Percentiles rank a stretch among this genome's conserved stretches.
Conservation (phyloP, 2,329 filamentous ascomycete species). For the Cytospora chrysosperma region DNA sequence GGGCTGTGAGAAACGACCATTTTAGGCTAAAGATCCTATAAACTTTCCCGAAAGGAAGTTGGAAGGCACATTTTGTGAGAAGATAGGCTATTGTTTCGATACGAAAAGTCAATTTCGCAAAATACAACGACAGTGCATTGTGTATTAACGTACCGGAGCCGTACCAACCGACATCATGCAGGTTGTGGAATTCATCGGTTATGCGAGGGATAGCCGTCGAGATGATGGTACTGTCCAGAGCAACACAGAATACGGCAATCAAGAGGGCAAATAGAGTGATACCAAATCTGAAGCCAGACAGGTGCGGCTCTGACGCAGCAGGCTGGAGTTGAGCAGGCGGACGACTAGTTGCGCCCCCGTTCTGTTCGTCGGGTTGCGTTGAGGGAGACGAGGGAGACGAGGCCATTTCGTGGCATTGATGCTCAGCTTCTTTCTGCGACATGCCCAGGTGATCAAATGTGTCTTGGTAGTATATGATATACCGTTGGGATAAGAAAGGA, state of each 20-base stretch:
- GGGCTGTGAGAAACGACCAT: slow-evolving; percentile 25
- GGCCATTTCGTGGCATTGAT: background rate
- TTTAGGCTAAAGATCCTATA: slow-evolving; percentile 19
- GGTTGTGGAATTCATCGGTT: slow-evolving; percentile 36
- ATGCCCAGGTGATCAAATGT: background rate
- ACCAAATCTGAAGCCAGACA: background rate
- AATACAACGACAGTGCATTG: background rate
- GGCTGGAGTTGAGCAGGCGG: background rate
- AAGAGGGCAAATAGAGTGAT: slow-evolving; percentile 1
- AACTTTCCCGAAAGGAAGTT: slow-evolving; percentile 23
- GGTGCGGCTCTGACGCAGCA: background rate
- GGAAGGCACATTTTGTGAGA: slow-evolving; percentile 24
- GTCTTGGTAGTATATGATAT: background rate
- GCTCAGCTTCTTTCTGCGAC: background rate
- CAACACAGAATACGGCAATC: slow-evolving; percentile 1
- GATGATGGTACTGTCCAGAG: slow-evolving; percentile 31
- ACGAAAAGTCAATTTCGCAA: background rate
- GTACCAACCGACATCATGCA: slow-evolving; percentile 46
- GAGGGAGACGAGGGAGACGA: background rate
- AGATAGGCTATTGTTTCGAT: slow-evolving; percentile 28
- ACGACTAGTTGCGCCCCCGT: background rate
- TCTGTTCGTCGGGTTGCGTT: background rate
- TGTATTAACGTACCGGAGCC: slow-evolving; percentile 26
- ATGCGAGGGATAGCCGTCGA: slow-evolving; percentile 42
- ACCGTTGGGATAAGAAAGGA: background rate